Conservation (phyloP, 2,329 filamentous ascomycete species). For the Myriosclerotinia curreyana region DNA sequence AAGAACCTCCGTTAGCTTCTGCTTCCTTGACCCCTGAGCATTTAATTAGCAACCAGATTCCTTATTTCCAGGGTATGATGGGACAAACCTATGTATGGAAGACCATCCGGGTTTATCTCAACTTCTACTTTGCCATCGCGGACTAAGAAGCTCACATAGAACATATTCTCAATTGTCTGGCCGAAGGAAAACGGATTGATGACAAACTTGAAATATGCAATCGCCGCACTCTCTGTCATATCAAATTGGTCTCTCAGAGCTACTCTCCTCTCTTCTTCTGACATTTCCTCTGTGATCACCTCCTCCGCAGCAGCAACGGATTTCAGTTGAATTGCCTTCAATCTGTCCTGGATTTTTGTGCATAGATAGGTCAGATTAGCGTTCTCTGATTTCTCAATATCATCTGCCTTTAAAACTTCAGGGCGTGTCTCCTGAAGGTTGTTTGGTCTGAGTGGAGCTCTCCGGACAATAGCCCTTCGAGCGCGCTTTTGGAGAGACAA, state of each 20-base stretch:
- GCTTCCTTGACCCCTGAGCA: conserved; percentile 24
- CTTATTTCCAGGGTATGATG: conserved; percentile 35
- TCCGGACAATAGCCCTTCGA: conserved; percentile 67
- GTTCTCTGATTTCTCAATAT: conserved; percentile 71
- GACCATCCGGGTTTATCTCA: conserved; percentile 65
- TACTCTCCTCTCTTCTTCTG: conserved; percentile 43
- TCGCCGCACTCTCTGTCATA: conserved; percentile 64
- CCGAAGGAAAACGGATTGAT: conserved; percentile 88
- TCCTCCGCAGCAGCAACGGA: conserved; percentile 47
- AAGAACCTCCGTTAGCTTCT: not conserved
- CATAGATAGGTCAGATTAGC: conserved; percentile 78
- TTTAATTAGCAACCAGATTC: conserved; percentile 32
- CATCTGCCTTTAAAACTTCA: conserved; percentile 70
- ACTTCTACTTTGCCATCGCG: conserved; percentile 78
- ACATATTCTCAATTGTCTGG: conserved; percentile 94
- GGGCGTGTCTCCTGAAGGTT: conserved; percentile 70
- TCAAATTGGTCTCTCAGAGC: conserved; percentile 62
- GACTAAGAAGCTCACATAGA: conserved; percentile 93
- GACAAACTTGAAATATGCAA: conserved; percentile 81
- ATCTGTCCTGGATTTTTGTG: conserved; percentile 63
- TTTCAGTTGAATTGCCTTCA: conserved; percentile 51
- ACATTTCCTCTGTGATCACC: conserved; percentile 47
- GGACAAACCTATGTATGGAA: conserved; percentile 77
- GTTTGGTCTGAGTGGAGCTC: conserved; percentile 62
- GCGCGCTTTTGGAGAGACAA: conserved; percentile 83